Conservation (phyloP, 306 rosid species). For the Erythrophleum fordii region DNA sequence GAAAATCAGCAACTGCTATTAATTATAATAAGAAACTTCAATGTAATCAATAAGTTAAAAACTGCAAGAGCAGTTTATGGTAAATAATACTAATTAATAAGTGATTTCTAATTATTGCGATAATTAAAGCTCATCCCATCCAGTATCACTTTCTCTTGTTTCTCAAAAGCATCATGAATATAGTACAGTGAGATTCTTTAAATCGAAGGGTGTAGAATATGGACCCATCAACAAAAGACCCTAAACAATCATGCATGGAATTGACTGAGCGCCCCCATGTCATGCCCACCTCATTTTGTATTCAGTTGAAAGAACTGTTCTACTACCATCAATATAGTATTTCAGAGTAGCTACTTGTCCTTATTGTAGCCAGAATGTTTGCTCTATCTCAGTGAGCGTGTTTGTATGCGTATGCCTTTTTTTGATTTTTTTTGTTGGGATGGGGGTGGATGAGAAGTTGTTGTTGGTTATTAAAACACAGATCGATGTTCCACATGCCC, state of each 20-base stretch:
- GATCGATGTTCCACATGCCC: not conserved
- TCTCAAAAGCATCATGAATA: not conserved
- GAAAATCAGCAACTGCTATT: not conserved
- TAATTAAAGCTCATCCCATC: not conserved
- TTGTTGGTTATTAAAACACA: conserved; percentile 37
- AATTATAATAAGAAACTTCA: no score
- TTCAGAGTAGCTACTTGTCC: conserved; percentile 32
- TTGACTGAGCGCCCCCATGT: conserved; percentile 4
- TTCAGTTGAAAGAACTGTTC: not conserved
- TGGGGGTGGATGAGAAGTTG: conserved; percentile 18
- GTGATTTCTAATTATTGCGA: not conserved
- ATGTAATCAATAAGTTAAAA: no score
- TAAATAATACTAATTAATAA: no score
- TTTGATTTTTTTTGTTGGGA: no score
- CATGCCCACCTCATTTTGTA: not conserved
- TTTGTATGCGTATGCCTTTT: no score
- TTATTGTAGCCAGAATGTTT: conserved; percentile 17
- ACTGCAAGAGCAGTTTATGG: no score
- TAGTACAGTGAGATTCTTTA: conserved; percentile 10
- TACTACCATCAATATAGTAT: not conserved
- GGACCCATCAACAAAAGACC: not conserved
- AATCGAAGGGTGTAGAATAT: conserved; percentile 24
- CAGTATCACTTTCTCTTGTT: not conserved
- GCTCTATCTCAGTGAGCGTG: not conserved
- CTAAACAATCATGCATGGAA: not conserved